Evolutionary conservation across 2,329 filamentous ascomycete species (phyloP).

Genomic region (Teratosphaeria gauchensis): DNA sequence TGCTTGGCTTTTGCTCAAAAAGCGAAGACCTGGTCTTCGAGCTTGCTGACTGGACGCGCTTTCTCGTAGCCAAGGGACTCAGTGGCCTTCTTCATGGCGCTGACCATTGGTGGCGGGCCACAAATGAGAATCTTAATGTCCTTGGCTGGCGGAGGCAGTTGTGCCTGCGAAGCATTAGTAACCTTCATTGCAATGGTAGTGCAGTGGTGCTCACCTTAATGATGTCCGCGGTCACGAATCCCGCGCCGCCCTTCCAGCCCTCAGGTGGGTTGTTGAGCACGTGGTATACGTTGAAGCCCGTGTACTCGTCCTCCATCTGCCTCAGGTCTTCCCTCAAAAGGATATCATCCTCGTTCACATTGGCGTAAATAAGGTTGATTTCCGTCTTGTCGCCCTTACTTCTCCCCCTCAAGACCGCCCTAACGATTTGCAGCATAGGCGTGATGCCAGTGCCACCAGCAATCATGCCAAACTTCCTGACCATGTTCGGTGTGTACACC

Average conservation of each 20-base stretch:
- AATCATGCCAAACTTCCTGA: conserved; percentile 93
- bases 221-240: conserved; percentile 93
- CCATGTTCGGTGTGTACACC: conserved; percentile 95
- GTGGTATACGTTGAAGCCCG: conserved; percentile 80
- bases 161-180: conserved; percentile 44
- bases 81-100: conserved; percentile 91
- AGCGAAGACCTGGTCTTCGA: conserved; percentile 95
- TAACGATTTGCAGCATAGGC: conserved; percentile 93
- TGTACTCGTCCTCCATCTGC: conserved; percentile 63
- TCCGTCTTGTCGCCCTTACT: conserved; percentile 61
- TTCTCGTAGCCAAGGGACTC: conserved; percentile 85
- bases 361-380: conserved; percentile 93
- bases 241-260: conserved; percentile 83
- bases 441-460: conserved; percentile 96
- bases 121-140: conserved; percentile 94
- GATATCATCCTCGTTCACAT: conserved; percentile 88
- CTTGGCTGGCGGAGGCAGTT: conserved; percentile 67
- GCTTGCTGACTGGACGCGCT: conserved; percentile 89
- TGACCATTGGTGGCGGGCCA: conserved; percentile 92
- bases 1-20: conserved; percentile 46
- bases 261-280: conserved; percentile 92
- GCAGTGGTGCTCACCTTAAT: conserved; percentile 52
- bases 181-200: not conserved
- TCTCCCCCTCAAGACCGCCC: conserved; percentile 55
- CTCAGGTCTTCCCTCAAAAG: conserved; percentile 89